Evolutionary conservation across 768 basidiomycete genomes (phyloP).

Genomic region (Boletus tomentosulus): DNA sequence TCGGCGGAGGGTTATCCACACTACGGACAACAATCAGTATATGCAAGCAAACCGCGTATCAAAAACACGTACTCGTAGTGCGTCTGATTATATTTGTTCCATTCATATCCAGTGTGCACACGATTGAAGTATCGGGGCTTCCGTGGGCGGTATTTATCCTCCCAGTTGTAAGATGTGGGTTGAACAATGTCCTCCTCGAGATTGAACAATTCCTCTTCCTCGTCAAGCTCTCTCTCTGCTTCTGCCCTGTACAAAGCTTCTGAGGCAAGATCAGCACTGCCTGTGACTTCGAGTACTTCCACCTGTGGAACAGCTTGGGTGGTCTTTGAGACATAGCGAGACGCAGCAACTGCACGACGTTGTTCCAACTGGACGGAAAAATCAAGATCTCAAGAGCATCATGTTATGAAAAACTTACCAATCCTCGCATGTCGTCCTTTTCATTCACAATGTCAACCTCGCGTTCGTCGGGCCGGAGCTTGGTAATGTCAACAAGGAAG

Average conservation of each 20-base stretch:
- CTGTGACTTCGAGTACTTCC: constrained; percentile 52
- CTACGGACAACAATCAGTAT: constrained; percentile 38
- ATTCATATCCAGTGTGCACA: constrained; percentile 98
- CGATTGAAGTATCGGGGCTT: constrained; percentile 99
- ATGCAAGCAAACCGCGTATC: not conserved
- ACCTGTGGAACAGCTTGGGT: constrained; percentile 56
- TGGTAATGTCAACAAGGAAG: constrained; percentile 63
- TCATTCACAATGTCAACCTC: constrained; percentile 74
- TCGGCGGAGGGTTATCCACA: constrained; percentile 97
- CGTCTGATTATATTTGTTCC: constrained; percentile 99
- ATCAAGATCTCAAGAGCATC: constrained; percentile 3
- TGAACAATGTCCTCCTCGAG: constrained; percentile 84
- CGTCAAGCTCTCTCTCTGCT: constrained; percentile 89
- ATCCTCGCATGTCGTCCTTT: constrained; percentile 53
- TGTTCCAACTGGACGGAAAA: constrained; percentile 51
- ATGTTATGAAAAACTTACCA: constrained; percentile 48
- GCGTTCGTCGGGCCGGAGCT: constrained; percentile 71
- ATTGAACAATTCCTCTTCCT: constrained; percentile 95
- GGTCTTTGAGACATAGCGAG: constrained; percentile 82
- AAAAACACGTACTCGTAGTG: constrained; percentile 79
- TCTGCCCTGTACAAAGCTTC: constrained; percentile 90
- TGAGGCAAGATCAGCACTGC: constrained; percentile 72
- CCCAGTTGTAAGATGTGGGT: constrained; percentile 92
- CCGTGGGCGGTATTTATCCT: constrained; percentile 95
- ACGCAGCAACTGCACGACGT: constrained; percentile 76